phyloP scores from a whole-genome alignment of 345 rosid genomes.

The Murraya paniculata region DNA sequence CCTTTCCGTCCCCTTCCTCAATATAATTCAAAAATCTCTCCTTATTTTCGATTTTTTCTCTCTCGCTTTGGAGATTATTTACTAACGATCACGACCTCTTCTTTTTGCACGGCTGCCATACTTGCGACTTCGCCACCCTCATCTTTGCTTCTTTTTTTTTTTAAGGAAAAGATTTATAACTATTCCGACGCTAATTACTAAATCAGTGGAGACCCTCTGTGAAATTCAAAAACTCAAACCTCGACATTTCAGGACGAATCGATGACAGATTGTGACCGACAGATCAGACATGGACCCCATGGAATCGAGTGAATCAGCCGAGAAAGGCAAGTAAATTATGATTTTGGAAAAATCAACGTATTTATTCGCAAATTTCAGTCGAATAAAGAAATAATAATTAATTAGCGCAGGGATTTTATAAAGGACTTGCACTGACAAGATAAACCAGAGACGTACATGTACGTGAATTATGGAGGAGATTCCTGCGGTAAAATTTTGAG shows the following conservation, averaged over 20 bases:
- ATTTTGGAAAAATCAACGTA: background rate
- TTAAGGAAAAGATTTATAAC: background rate
- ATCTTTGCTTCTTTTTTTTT: slow-evolving; percentile 21
- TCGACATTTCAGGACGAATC: background rate
- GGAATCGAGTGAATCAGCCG: slow-evolving; percentile 13
- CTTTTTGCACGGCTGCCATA: slow-evolving; percentile 99
- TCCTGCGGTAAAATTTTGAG: too few species aligned
- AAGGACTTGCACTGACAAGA: background rate
- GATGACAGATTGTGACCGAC: background rate
- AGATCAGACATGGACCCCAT: slow-evolving; percentile 18
- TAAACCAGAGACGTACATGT: background rate
- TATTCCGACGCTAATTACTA: background rate
- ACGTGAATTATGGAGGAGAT: background rate
- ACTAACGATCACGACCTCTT: slow-evolving; percentile 63
- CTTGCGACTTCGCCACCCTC: slow-evolving; percentile 89
- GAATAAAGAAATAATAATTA: background rate
- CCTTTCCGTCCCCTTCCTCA: background rate
- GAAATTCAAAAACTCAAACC: background rate
- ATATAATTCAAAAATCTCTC: background rate
- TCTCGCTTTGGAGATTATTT: background rate
- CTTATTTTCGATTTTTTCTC: background rate
- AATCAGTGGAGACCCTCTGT: background rate
- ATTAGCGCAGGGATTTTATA: background rate
- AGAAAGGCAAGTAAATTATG: background rate
- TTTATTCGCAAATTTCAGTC: background rate